Conservation (phyloP, 2,329 filamentous ascomycete species). For the Tolypocladium tundrense region DNA sequence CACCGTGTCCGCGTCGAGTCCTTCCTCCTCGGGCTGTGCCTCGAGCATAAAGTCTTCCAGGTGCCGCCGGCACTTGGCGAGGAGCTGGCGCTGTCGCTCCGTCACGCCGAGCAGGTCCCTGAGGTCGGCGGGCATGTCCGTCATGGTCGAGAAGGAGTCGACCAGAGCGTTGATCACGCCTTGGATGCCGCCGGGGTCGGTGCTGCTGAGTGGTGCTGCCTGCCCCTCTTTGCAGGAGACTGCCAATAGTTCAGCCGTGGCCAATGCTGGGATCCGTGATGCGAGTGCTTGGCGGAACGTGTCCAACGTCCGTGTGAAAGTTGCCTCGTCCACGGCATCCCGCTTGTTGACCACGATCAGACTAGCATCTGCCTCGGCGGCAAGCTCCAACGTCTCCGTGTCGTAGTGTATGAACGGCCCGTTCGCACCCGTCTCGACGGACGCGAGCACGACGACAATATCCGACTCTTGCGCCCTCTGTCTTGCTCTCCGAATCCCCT, state of each 20-base stretch:
- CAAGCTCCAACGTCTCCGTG: constrained; percentile 43
- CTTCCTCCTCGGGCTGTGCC: constrained; percentile 28
- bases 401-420: constrained; percentile 40
- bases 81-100: constrained; percentile 74
- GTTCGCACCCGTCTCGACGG: constrained; percentile 46
- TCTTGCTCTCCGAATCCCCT: constrained; percentile 82
- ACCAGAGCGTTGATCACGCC: constrained; percentile 57
- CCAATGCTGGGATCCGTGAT: constrained; percentile 12
- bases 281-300: constrained; percentile 23
- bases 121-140: constrained; percentile 58
- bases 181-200: constrained; percentile 57
- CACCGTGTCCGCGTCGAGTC: constrained; percentile 65
- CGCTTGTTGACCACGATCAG: constrained; percentile 55
- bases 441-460: constrained; percentile 71
- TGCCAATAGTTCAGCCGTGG: constrained; percentile 26
- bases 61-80: constrained; percentile 61
- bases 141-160: constrained; percentile 60
- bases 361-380: constrained; percentile 33
- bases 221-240: constrained; percentile 64
- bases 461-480: constrained; percentile 75
- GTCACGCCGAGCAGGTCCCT: constrained; percentile 84
- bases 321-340: constrained; percentile 32
- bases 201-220: constrained; percentile 8
- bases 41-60: constrained; percentile 64
- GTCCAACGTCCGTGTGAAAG: constrained; percentile 26